Evolutionary conservation across 2,329 filamentous ascomycete species (phyloP), one percentile per base, ranked within the genome.

Genomic region (Saccharata proteae): DNA sequence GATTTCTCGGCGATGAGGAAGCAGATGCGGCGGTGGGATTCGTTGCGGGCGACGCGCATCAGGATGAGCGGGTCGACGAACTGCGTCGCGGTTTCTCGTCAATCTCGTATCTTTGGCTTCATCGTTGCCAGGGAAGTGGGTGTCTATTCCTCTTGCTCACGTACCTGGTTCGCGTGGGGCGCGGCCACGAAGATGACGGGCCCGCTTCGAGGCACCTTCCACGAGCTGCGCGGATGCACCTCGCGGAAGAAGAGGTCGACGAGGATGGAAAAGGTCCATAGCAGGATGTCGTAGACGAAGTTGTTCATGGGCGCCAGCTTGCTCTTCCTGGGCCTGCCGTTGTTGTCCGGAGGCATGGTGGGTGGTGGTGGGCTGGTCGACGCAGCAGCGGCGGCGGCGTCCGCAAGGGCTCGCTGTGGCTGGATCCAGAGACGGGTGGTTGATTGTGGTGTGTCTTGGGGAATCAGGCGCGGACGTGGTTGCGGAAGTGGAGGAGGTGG

Each of bases 231-330:
- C 9, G 90, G 90, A 53, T 96, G 86, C 11, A 98, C 84, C 59
- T 98, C 90, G 44, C 90, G 79, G 65, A 98, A 98, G 72, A 98
- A 98, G 43, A 94, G 75, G 58, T 98, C 90, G 42, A 92, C 77
- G 31, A 96, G 67, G 41, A 96, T 72, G 24, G 78, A 80, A 52
- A 85, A 79, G 29, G 68, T 67, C 69, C 80, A 84, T 18, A 86
- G 65, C 15, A 36, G 15, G 6, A 32, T 11, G 16, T 36, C 34
- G 29, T 36, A 36, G 16, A 32, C n/a, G n/a, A 36, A 27, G 18
- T 36, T 36, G 34, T 36, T 36, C 34, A 36, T 35, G 17, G 32
- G 32, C 17, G 32, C 32, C 32, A 35, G 27, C 18, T 18, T 30
- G 10, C 27, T 25, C 21, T 26, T 35, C 9, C 30, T 22, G 32